Evolutionary conservation across 2,329 filamentous ascomycete species (phyloP).

Genomic region (Hymenoscyphus linearis): DNA sequence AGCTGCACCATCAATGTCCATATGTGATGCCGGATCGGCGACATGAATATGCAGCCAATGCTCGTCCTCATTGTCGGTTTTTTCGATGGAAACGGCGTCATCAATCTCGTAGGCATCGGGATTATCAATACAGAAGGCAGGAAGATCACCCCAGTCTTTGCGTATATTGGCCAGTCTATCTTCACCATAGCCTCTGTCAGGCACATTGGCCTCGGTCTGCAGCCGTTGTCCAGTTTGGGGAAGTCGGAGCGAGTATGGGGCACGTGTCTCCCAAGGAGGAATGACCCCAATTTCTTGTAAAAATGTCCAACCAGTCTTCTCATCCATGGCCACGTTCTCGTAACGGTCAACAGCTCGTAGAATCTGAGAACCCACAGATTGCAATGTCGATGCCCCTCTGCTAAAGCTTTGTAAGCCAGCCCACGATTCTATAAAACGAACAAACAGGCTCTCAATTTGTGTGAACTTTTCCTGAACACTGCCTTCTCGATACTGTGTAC

Average conservation of each 20-base stretch:
- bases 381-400: slow-evolving; percentile 42
- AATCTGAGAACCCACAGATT: slow-evolving; percentile 59
- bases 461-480: slow-evolving; percentile 12
- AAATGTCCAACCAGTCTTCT: slow-evolving; percentile 54
- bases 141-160: slow-evolving; percentile 52
- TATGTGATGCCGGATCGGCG: slow-evolving; percentile 70
- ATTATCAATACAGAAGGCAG: slow-evolving; percentile 70
- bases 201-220: slow-evolving; percentile 23
- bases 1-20: slow-evolving; percentile 53
- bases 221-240: slow-evolving; percentile 40
- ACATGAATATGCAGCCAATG: slow-evolving; percentile 76
- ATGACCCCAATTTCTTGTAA: slow-evolving; percentile 72
- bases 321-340: slow-evolving; percentile 40
- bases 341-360: slow-evolving; percentile 60
- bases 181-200: slow-evolving; percentile 30
- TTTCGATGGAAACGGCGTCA: slow-evolving; percentile 70
- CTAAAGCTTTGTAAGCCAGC: slow-evolving; percentile 51
- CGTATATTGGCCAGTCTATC: slow-evolving; percentile 50
- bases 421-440: slow-evolving; percentile 68
- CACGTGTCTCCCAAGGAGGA: slow-evolving; percentile 63
- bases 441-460: slow-evolving; percentile 19
- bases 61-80: slow-evolving; percentile 44
- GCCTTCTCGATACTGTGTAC: slow-evolving; percentile 6
- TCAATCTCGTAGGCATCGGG: slow-evolving; percentile 66
- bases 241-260: slow-evolving; percentile 55